A percentile compares a stretch with the other conserved stretches of the same genome.
phyloP scores from a whole-genome alignment of 257 asterid genomes.

The Gynochthodes officinalis region DNA sequence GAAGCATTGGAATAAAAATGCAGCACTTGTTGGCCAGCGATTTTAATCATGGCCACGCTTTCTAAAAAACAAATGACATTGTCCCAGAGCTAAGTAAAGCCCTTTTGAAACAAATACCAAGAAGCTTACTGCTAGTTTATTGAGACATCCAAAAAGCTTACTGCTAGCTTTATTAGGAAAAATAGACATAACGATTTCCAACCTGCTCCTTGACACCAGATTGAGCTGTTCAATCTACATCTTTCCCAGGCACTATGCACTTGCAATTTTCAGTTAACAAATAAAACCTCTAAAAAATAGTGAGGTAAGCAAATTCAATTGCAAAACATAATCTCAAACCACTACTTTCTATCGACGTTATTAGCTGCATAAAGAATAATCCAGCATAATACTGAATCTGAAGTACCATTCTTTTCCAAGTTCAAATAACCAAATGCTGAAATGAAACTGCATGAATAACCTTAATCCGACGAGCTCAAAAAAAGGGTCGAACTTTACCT shows the following conservation, averaged over 20 bases:
- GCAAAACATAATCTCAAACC: not conserved
- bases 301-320: not conserved
- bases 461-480: not conserved
- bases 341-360: not conserved
- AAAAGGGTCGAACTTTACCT: constrained; percentile 33
- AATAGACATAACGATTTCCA: not conserved
- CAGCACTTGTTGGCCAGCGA: not conserved
- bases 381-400: not conserved
- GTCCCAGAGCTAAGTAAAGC: not conserved
- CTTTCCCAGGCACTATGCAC: not conserved
- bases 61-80: not conserved
- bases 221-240: not conserved
- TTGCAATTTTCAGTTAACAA: not conserved
- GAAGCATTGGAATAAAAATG: not conserved
- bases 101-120: not conserved
- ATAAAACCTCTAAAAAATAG: not conserved
- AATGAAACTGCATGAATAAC: not conserved
- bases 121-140: too few relatives aligned
- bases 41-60: not conserved
- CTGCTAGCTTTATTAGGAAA: not conserved
- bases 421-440: not conserved
- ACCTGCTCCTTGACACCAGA: not conserved
- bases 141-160: not conserved
- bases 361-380: not conserved
- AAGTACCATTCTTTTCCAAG: constrained; percentile 7